A percentile compares a stretch with the other conserved stretches of the same genome.
Conservation (phyloP, 2,329 filamentous ascomycete genomes). For the Coleophoma cylindrospora region DNA sequence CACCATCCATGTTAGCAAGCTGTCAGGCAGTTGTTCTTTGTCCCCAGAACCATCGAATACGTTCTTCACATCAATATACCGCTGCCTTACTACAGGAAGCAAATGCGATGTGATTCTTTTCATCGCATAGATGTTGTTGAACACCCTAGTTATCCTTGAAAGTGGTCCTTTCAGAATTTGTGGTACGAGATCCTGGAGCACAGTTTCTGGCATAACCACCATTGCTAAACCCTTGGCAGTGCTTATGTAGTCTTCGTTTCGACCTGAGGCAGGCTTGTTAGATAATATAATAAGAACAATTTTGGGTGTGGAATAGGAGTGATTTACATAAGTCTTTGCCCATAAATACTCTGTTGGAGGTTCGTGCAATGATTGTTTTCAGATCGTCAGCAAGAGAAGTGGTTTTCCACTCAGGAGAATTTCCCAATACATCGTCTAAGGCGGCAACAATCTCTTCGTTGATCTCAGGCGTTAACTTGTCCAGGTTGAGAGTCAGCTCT, state of each 20-base stretch:
- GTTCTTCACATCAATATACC: conserved; percentile 1
- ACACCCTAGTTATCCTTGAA: not conserved
- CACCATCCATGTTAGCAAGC: not conserved
- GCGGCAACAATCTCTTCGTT: conserved; percentile 1
- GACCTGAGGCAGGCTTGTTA: not conserved
- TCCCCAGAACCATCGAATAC: not conserved
- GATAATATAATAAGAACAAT: not conserved
- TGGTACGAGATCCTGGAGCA: not conserved
- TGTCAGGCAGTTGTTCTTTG: not conserved
- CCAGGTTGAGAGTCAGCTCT: conserved; percentile 2
- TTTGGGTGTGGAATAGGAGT: not conserved
- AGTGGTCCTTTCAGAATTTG: conserved; percentile 1
- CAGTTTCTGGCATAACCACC: conserved; percentile 1
- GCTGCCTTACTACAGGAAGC: conserved; percentile 1
- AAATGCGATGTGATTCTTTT: not conserved
- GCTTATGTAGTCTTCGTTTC: conserved; percentile 1
- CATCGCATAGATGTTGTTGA: not conserved
- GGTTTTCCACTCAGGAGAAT: not conserved
- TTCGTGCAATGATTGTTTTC: conserved; percentile 1
- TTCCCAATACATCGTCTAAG: not conserved
- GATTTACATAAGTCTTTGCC: not conserved
- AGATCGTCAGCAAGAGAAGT: not conserved
- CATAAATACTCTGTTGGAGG: not conserved
- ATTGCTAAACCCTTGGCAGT: not conserved
- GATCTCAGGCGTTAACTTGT: not conserved